Evolutionary conservation across 306 rosid genomes (phyloP).

Genomic region (Glycine latifolia): DNA sequence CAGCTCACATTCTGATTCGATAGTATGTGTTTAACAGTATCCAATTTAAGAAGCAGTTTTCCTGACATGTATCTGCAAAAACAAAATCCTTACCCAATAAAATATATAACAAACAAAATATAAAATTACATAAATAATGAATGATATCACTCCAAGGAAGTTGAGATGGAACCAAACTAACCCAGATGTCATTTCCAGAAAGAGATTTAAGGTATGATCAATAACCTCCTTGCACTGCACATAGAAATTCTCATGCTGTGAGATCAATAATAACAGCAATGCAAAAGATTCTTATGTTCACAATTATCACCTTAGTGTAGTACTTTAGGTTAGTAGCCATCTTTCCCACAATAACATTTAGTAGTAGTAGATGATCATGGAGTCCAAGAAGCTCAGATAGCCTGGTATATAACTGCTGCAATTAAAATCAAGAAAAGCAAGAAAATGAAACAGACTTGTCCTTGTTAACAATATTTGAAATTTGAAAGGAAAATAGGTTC

Average conservation of each 20-base stretch:
- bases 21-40: constrained; percentile 45
- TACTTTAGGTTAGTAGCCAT: constrained; percentile 86
- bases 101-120: constrained; percentile 24
- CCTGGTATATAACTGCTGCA: constrained; percentile 90
- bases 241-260: constrained; percentile 22
- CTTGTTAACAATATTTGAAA: constrained; percentile 8
- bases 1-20: constrained; percentile 51
- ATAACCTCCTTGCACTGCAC: constrained; percentile 60
- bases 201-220: constrained; percentile 57
- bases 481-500: constrained; percentile 38
- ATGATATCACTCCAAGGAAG: constrained; percentile 20
- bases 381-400: constrained; percentile 92
- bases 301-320: constrained; percentile 74
- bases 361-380: constrained; percentile 76
- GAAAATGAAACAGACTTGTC: constrained; percentile 39
- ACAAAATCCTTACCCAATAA: constrained; percentile 23
- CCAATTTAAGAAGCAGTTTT: constrained; percentile 57
- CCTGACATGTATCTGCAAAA: constrained; percentile 50
- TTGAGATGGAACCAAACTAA: constrained; percentile 42
- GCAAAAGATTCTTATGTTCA: constrained; percentile 12
- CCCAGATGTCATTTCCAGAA: constrained; percentile 60
- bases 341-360: constrained; percentile 86
- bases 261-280: constrained; percentile 21
- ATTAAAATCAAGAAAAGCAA: constrained; percentile 49
- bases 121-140: background rate